Percentiles rank a stretch among this genome's conserved stretches.
Conservation (phyloP, 768 basidiomycete genomes). For the Agrocybe chaxingu region DNA sequence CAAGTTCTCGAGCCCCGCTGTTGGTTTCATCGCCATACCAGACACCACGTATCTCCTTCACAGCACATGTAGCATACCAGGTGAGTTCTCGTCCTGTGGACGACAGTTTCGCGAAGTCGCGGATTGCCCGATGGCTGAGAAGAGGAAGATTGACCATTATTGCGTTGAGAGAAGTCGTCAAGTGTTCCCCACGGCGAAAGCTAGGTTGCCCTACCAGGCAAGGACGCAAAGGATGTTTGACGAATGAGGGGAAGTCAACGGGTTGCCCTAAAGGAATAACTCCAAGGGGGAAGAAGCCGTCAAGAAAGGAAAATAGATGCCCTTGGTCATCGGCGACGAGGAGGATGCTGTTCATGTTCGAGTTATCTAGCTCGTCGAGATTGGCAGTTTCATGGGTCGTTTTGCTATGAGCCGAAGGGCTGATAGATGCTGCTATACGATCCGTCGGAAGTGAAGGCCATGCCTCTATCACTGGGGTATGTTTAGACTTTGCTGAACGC, state of each 20-base stretch:
- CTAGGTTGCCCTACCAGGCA: conserved; percentile 48
- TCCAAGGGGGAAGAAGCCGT: conserved; percentile 75
- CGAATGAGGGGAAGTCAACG: conserved; percentile 31
- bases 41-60: conserved; percentile 66
- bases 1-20: conserved; percentile 68
- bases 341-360: conserved; percentile 64
- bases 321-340: conserved; percentile 58
- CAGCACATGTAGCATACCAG: conserved; percentile 67
- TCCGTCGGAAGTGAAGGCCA: conserved; percentile 70
- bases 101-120: conserved; percentile 70
- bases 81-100: conserved; percentile 67
- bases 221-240: conserved; percentile 45
- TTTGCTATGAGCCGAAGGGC: conserved; percentile 35
- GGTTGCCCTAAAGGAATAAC: conserved; percentile 35
- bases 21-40: conserved; percentile 73
- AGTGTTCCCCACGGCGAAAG: conserved; percentile 19
- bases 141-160: conserved; percentile 52
- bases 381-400: conserved; percentile 24
- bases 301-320: conserved; percentile 61
- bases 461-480: conserved; percentile 57
- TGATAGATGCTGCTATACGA: conserved; percentile 58
- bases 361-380: conserved; percentile 44
- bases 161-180: conserved; percentile 37
- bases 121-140: conserved; percentile 49
- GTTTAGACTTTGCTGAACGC: conserved; percentile 37